Percentiles rank a stretch among this genome's conserved stretches.
phyloP scores from a whole-genome alignment of 768 basidiomycete species.

The Wakefieldia striispora region DNA sequence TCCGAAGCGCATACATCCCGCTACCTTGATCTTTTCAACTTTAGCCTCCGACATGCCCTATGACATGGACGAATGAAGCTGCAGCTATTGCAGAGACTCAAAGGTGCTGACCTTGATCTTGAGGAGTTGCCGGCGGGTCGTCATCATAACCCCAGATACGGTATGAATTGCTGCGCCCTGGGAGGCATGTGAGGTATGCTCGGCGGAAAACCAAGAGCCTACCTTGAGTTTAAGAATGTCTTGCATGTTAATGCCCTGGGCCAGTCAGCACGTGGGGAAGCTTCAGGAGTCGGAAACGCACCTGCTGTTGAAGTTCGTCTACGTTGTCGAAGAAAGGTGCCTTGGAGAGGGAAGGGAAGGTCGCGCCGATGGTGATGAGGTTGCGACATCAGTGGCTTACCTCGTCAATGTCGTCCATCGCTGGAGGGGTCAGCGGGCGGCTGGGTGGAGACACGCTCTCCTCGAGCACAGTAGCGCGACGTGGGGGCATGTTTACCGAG shows the following conservation, averaged over 20 bases:
- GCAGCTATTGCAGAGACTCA: neutral
- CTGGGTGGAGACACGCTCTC: constrained; percentile 28
- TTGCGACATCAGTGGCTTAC: constrained; percentile 17
- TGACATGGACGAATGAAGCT: constrained; percentile 1
- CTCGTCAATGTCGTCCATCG: constrained; percentile 42
- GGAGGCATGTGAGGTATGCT: neutral
- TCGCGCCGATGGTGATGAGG: neutral
- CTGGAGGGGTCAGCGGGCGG: constrained; percentile 22
- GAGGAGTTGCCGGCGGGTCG: constrained; percentile 81
- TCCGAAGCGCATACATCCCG: constrained; percentile 15
- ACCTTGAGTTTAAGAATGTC: constrained; percentile 94
- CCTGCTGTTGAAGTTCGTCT: constrained; percentile 85
- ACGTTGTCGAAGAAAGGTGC: constrained; percentile 69
- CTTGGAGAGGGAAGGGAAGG: constrained; percentile 34
- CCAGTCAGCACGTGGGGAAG: constrained; percentile 1
- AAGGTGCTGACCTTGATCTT: constrained; percentile 78
- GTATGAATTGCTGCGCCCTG: constrained; percentile 82
- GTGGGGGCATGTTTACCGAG: constrained; percentile 25
- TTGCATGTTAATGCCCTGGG: constrained; percentile 90
- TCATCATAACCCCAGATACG: constrained; percentile 87
- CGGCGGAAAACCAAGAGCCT: constrained; percentile 3
- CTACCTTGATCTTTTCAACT: constrained; percentile 93
- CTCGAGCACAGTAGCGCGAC: constrained; percentile 26
- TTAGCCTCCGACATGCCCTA: constrained; percentile 97
- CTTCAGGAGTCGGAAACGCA: constrained; percentile 29